These are phyloP conservation scores for Typha latifolia DNA, from an alignment of 176 grass and related monocot genomes.

Conservation along the genomic window DNA sequence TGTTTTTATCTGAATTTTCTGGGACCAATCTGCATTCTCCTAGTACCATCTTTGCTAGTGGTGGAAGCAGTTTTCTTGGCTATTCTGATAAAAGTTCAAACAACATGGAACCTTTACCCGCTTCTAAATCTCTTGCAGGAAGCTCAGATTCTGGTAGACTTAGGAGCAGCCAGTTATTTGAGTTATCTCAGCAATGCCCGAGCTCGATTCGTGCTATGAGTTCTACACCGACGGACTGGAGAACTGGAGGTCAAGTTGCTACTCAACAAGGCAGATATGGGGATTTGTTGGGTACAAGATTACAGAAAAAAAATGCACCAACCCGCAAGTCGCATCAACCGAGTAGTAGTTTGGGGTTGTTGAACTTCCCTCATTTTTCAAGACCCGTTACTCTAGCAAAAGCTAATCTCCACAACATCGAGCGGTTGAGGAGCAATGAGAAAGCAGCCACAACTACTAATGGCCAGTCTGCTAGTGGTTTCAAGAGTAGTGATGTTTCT, in stretches of 20 bases:
- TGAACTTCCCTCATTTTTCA: conserved; percentile 40
- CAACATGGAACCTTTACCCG: not conserved
- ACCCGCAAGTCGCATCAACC: not conserved
- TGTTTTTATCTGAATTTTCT: conserved; percentile 19
- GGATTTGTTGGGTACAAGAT: too few species aligned
- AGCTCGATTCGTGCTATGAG: not conserved
- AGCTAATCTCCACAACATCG: conserved; percentile 16
- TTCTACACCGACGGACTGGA: not conserved
- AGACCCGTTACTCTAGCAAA: conserved; percentile 14
- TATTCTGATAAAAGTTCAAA: not conserved
- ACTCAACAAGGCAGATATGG: not conserved
- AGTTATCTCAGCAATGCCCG: not conserved
- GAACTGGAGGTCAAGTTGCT: not conserved
- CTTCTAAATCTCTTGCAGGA: not conserved
- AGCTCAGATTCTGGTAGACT: not conserved
- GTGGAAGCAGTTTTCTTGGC: not conserved
- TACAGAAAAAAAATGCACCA: not conserved
- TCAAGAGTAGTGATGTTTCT: not conserved
- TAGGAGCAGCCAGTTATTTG: conserved; percentile 1
- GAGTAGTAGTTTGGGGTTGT: not conserved
- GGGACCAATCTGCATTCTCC: conserved; percentile 1
- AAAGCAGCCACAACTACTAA: conserved; percentile 10
- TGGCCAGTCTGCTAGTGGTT: conserved; percentile 5
- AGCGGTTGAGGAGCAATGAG: conserved; percentile 22
- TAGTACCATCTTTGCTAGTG: not conserved